Base-by-base conservation (phyloP, 2,329 filamentous ascomycete species). In the Exophiala bonariae region DNA sequence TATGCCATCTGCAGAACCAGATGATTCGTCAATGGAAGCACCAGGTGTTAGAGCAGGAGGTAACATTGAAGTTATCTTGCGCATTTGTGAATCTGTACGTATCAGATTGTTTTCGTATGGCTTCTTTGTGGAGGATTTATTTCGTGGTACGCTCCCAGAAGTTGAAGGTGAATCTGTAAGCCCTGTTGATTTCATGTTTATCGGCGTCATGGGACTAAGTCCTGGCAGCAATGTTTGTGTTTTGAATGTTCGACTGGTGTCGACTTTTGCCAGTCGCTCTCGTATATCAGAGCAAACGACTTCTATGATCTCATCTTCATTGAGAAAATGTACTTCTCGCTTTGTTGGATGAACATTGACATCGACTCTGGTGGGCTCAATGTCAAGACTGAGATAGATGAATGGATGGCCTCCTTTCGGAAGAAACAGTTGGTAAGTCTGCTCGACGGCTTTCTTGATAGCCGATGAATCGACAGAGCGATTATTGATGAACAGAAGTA, bases 321-420 rank as follows among this genome's bases (percentile, higher is more conserved):
- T 96, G 17, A 99, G 76, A 60, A 99, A 97, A 62, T 97, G 93
- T 16, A 99, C 93, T 64, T 99, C 92, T 41, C 89, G 80, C 67
- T 99, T 99, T 0, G 93, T 99, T 0, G 93, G 93, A 66, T 99
- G 93, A 1, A 99, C 87, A 59, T 99, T 99, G 63, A 99, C 95
- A 66, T 99, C 93, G 3, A 99, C 89, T 43, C 92, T 79, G 19
- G 86, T 82, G 1, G 93, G 92, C 59, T 97, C 91, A 47, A 99
- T 95, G 50, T 96, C 87, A 2, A 99, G 77, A 62, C 86, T 93
- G 19, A 99, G 76, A 63, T 99, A 99, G 47, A 92, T 76, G 64
- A 97, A 99, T 0, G 93, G 93, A 63, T 96, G 93, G 2, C 90
- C 89, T 26, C 88, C 89, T 68, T 97, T 99, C 0, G 93, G 93